Base-by-base conservation (phyloP, 768 basidiomycete species). In the Botryobasidium botryosum region DNA sequence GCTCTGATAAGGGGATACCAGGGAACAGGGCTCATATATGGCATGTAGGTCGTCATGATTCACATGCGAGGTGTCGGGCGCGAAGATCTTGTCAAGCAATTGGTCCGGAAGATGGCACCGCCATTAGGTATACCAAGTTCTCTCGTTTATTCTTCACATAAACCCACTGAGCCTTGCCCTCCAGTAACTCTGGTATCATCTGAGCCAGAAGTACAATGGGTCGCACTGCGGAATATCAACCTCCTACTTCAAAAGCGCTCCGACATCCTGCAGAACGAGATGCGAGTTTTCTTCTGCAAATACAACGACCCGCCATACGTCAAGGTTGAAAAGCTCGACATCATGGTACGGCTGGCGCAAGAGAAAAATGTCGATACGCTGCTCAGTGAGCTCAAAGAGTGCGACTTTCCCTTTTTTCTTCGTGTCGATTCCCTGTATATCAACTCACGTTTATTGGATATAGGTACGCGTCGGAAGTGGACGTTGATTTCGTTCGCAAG, bases 271-370 rank as follows among this genome's bases (percentile, higher is more conserved):
- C 74, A 80, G 5, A 94, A 84, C 61, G 92, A 99, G 61, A 91
- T 99, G 86, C 74, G 91, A 36, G 94, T 99, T 17, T 99, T 99
- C 61, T 99, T 97, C 69, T 96, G 92, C 76, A 99, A 99, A 62
- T 97, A 99, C 64, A 97, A 97, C 56, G 92, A 99, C 57, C 92
- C 92, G 4, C 65, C 92, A n/a, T 99, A 97, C 56, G 91, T 97
- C 59, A 99, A 99, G 62, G 75, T 96, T 43, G 94, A 96, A 62
- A 97, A 99, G 62, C 64, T 99, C 52, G 94, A 96, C 54, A 94
- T 97, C 58, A 99, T 99, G 94, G 84, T 96, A 41, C 71, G 87
- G 45, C 65, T 99, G 45, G 90, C 87, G 10, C 72, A 69, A 18
- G 92, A 96, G 50, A 77, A 73, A 61, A 99, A 96, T 53, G 85